Evolutionary conservation across 768 basidiomycete genomes (phyloP).

Genomic region (Rhodotorula graminis): DNA sequence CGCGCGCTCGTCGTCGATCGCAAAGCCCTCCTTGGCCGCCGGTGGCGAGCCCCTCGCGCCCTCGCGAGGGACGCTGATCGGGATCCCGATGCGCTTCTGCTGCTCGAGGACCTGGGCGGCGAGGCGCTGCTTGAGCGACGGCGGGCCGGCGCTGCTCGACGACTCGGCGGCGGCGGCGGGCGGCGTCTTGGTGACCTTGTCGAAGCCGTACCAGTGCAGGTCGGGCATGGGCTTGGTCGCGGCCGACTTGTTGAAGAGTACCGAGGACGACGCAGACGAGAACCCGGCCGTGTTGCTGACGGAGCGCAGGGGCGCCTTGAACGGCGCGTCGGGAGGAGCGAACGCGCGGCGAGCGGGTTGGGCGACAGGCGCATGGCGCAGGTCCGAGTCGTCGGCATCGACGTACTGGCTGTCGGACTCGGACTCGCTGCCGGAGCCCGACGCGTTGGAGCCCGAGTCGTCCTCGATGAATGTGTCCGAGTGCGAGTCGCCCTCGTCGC

Average conservation of each 20-base stretch:
- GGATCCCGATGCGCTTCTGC: slow-evolving; percentile 14
- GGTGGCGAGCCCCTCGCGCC: not conserved
- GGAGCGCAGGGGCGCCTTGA: not conserved
- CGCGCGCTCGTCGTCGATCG: slow-evolving; percentile 17
- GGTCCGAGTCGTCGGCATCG: not conserved
- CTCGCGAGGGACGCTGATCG: slow-evolving; percentile 30
- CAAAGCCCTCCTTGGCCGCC: not conserved
- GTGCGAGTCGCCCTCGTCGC: not conserved
- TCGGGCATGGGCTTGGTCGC: not conserved
- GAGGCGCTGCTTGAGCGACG: slow-evolving; percentile 5
- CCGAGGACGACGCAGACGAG: not conserved
- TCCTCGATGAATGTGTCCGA: not conserved
- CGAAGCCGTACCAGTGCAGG: not conserved
- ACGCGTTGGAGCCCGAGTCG: not conserved
- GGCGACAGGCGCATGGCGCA: not conserved
- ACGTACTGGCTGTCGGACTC: not conserved
- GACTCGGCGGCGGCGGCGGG: too few relatives aligned
- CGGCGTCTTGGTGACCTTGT: not conserved
- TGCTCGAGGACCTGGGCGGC: not conserved
- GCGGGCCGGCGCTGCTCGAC: not conserved
- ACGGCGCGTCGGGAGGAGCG: not conserved
- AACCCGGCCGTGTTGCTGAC: not conserved
- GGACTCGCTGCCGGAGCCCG: not conserved
- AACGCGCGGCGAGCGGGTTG: not conserved
- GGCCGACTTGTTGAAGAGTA: not conserved